These are phyloP conservation scores for Apostasia ramifera DNA, from an alignment of 106 monocot genomes.

Conservation along the genomic window DNA sequence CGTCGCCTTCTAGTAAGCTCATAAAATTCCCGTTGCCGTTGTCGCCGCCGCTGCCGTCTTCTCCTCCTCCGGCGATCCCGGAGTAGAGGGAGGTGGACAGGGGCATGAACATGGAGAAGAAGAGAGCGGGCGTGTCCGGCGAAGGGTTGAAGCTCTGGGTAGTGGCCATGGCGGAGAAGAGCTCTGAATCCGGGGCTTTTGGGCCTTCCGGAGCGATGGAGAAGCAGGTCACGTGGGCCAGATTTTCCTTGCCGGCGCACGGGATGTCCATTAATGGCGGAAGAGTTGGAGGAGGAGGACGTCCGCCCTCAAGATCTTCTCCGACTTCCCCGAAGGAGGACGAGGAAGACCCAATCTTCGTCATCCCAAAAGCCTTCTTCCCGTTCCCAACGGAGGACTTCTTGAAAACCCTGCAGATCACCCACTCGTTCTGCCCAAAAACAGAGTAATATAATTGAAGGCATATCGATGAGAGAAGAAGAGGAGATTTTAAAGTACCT, in stretches of 20 bases:
- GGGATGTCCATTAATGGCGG: constrained; percentile 29
- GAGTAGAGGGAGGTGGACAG: constrained; percentile 2
- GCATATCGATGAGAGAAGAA: background rate
- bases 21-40: background rate
- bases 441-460: background rate
- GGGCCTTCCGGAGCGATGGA: constrained; percentile 30
- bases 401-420: constrained; percentile 34
- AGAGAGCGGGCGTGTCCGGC: background rate
- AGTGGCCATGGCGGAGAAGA: no score
- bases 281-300: background rate
- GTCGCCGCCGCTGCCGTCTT: no score
- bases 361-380: constrained; percentile 4
- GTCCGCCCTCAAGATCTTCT: constrained; percentile 1
- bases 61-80: no score
- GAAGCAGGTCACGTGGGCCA: constrained; percentile 60
- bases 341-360: constrained; percentile 1
- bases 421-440: constrained; percentile 36
- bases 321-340: no score
- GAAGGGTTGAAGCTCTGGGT: no score
- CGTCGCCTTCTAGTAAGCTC: background rate
- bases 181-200: background rate
- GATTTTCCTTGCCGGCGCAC: background rate
- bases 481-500: constrained; percentile 9
- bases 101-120: constrained; percentile 2
- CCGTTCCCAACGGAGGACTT: constrained; percentile 10